Conservation (phyloP, 768 basidiomycete species). For the Austroboletus eburneus region DNA sequence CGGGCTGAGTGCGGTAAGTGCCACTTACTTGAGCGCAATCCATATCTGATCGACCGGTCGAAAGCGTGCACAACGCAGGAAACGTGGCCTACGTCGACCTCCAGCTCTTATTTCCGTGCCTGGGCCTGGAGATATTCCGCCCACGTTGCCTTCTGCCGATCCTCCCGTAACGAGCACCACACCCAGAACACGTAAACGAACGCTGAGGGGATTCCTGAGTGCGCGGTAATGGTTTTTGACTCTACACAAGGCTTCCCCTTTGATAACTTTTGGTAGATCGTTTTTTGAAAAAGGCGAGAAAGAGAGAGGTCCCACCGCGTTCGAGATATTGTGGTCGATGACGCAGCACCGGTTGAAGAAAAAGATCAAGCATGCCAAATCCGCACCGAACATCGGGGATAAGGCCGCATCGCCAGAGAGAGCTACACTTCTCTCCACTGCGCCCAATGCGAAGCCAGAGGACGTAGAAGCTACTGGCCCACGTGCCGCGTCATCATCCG, state of each 20-base stretch:
- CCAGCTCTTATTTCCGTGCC: slow-evolving; percentile 14
- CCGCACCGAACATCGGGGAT: slow-evolving; percentile 20
- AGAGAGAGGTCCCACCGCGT: slow-evolving; percentile 6
- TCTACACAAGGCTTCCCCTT: background rate
- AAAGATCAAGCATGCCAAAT: slow-evolving; percentile 19
- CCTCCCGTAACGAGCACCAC: slow-evolving; percentile 1
- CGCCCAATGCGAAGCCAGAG: background rate
- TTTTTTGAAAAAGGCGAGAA: slow-evolving; percentile 3
- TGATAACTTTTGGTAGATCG: slow-evolving; percentile 9
- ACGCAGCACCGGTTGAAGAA: slow-evolving; percentile 18
- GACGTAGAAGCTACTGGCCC: background rate
- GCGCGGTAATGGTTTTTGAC: slow-evolving; percentile 12
- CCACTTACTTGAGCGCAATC: background rate
- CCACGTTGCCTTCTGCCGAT: background rate
- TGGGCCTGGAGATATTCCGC: background rate
- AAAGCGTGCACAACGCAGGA: slow-evolving; percentile 25
- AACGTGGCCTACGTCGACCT: slow-evolving; percentile 2
- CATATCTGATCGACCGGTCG: background rate
- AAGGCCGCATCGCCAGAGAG: background rate
- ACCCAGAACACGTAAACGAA: slow-evolving; percentile 1
- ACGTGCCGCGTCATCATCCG: background rate
- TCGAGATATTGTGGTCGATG: slow-evolving; percentile 9
- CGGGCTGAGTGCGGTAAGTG: slow-evolving; percentile 19
- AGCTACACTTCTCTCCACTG: background rate
- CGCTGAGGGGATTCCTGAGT: slow-evolving; percentile 16